A percentile compares a stretch with the other conserved stretches of the same genome.
Evolutionary conservation across 129 eudicot species (phyloP).

Genomic region (Logfia minima): DNA sequence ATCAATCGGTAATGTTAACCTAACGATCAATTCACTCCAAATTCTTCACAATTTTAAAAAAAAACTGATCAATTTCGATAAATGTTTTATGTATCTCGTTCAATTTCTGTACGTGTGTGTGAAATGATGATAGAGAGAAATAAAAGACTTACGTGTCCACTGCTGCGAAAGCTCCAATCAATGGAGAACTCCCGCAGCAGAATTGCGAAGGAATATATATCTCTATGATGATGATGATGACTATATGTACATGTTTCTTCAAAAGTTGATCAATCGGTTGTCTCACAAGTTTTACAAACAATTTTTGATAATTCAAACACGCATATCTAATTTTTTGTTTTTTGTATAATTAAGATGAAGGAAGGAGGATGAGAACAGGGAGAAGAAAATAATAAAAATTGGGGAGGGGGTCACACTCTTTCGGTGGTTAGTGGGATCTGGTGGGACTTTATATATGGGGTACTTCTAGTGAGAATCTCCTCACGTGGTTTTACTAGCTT

Average conservation of each 20-base stretch:
- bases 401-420: slow-evolving; percentile 30
- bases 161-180: slow-evolving; percentile 44
- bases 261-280: slow-evolving; percentile 28
- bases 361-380: neutral
- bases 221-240: slow-evolving; percentile 33
- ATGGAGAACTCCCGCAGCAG: slow-evolving; percentile 42
- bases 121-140: neutral
- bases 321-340: neutral
- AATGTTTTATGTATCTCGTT: neutral
- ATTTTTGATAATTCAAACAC: slow-evolving; percentile 35
- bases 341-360: neutral
- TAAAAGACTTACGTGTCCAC: neutral
- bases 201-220: slow-evolving; percentile 33
- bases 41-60: neutral
- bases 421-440: slow-evolving; percentile 48
- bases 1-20: neutral
- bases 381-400: slow-evolving; percentile 14
- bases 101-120: neutral
- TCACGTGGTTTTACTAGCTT: slow-evolving; percentile 44
- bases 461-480: slow-evolving; percentile 32
- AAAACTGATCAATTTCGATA: neutral
- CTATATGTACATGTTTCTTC: slow-evolving; percentile 3
- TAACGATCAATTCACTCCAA: slow-evolving; percentile 11
- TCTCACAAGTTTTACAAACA: slow-evolving; percentile 35
- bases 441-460: slow-evolving; percentile 31